Evolutionary conservation across 2,329 filamentous ascomycete species (phyloP).

Genomic region (Bertia moriformis): DNA sequence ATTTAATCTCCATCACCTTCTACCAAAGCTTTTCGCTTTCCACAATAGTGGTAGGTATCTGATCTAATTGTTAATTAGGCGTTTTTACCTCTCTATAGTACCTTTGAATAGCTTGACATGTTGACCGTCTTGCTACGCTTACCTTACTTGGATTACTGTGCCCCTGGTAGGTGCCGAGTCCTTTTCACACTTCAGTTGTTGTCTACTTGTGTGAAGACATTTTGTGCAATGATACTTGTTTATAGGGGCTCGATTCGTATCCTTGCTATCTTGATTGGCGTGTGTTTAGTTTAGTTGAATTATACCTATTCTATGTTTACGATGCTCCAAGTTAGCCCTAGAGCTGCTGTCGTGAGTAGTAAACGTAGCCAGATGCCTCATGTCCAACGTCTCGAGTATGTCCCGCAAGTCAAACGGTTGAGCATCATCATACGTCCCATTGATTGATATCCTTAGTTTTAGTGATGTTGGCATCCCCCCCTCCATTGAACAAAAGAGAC

Average conservation of each 20-base stretch:
- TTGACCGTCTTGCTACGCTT: background rate
- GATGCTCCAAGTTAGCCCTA: no score
- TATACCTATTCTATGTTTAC: no score
- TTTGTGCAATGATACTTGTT: background rate
- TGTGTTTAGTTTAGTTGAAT: no score
- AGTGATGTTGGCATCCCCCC: no score
- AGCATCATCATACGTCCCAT: no score
- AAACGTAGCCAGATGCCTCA: no score
- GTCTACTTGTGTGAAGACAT: background rate
- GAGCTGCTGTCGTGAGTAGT: no score
- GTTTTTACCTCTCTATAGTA: background rate
- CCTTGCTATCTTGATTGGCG: no score
- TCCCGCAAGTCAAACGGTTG: no score
- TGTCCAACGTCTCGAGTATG: no score
- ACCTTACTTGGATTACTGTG: background rate
- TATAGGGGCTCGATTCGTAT: background rate
- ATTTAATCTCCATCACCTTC: conserved; percentile 33
- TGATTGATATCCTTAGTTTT: no score
- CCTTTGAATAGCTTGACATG: background rate
- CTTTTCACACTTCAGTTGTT: background rate
- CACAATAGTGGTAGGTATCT: conserved; percentile 1
- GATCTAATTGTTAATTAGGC: background rate
- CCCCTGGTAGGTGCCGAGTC: background rate
- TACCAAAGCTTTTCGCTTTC: background rate
- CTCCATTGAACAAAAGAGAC: no score